Percentiles rank a stretch among this genome's conserved stretches.
phyloP scores from a whole-genome alignment of 495 filamentous ascomycete genomes.

The Annulohypoxylon nitens region DNA sequence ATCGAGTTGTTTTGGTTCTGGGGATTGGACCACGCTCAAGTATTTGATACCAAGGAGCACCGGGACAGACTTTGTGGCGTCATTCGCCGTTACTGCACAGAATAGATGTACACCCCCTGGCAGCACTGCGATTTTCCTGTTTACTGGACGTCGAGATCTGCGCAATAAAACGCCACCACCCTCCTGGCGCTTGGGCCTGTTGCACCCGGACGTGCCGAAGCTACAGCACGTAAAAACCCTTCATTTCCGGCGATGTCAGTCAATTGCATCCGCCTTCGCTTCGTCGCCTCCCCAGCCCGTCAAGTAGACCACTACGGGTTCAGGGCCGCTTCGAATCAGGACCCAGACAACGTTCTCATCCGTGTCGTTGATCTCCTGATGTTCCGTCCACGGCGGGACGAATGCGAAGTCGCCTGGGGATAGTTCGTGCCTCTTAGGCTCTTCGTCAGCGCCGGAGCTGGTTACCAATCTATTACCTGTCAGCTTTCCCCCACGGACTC shows the following conservation, averaged over 20 bases:
- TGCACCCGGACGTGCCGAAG: conserved; percentile 4
- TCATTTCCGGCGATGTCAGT: conserved; percentile 15
- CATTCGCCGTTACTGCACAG: conserved; percentile 56
- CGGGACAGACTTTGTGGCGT: conserved; percentile 59
- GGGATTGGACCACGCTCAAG: conserved; percentile 74
- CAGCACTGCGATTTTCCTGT: conserved; percentile 21
- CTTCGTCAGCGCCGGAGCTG: conserved; percentile 56
- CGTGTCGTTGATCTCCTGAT: conserved; percentile 75
- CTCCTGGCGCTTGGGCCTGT: conserved; percentile 14
- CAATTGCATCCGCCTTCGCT: conserved; percentile 46
- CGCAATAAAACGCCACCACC: conserved; percentile 21
- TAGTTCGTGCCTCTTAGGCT: conserved; percentile 65
- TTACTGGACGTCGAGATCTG: conserved; percentile 6
- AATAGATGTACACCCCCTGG: conserved; percentile 35
- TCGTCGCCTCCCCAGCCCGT: conserved; percentile 66
- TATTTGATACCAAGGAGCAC: conserved; percentile 66
- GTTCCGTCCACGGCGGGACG: conserved; percentile 73
- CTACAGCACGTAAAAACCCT: conserved; percentile 15
- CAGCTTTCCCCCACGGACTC: conserved; percentile 24
- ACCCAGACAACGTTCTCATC: conserved; percentile 70
- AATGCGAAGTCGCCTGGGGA: conserved; percentile 73
- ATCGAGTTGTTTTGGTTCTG: conserved; percentile 73
- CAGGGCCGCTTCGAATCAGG: conserved; percentile 68
- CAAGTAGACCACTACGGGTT: conserved; percentile 69
- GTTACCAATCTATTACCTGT: conserved; percentile 51